These are phyloP conservation scores for Trichoderma semiorbis DNA, from an alignment of 2,329 filamentous ascomycete species.

Conservation along the genomic window DNA sequence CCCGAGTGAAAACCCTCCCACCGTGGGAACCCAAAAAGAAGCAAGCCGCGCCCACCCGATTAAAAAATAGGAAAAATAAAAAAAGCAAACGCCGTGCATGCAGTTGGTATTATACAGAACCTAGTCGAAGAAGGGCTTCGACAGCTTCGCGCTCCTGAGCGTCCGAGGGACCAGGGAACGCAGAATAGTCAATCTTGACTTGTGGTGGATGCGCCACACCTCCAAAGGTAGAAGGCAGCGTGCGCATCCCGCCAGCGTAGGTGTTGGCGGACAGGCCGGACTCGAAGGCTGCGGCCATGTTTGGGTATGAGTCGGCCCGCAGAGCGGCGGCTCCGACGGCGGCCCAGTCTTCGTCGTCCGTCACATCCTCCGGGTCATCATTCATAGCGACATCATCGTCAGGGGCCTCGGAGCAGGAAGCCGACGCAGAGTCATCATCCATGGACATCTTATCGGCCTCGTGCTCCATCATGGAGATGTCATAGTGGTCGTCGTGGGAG, in stretches of 20 bases:
- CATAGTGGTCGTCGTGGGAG: constrained; percentile 65
- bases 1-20: constrained; percentile 20
- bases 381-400: constrained; percentile 64
- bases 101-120: constrained; percentile 65
- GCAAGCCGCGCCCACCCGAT: constrained; percentile 19
- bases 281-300: constrained; percentile 50
- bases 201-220: constrained; percentile 51
- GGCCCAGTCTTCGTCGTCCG: constrained; percentile 95
- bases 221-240: constrained; percentile 48
- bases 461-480: constrained; percentile 69
- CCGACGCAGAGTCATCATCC: constrained; percentile 65
- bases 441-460: constrained; percentile 95
- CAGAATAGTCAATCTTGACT: constrained; percentile 50
- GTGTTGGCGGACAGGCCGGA: constrained; percentile 45
- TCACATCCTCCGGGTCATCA: constrained; percentile 79
- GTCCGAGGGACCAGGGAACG: constrained; percentile 52
- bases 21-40: constrained; percentile 7
- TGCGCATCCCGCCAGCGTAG: constrained; percentile 47
- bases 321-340: constrained; percentile 82
- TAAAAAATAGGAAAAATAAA: background rate
- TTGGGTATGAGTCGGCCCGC: constrained; percentile 62
- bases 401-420: constrained; percentile 72
- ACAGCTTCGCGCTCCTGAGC: constrained; percentile 78
- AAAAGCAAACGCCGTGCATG: constrained; percentile 51
- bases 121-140: constrained; percentile 75